phyloP scores from a whole-genome alignment of 306 rosid species.

The Boehmeria nivea region DNA sequence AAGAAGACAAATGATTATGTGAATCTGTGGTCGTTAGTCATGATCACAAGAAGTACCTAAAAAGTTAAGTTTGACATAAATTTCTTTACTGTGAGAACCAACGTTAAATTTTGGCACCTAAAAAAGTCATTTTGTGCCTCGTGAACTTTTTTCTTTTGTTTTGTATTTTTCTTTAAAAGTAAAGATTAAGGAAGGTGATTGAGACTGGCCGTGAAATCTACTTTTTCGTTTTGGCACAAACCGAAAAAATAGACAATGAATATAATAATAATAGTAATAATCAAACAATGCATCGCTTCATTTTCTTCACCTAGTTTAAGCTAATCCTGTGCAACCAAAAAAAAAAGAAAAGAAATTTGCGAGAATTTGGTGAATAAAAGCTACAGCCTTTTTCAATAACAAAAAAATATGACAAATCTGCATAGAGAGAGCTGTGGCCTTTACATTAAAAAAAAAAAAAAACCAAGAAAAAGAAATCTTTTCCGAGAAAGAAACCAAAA shows the following conservation, averaged over 20 bases:
- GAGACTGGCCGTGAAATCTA: slow-evolving; percentile 15
- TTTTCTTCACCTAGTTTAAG: too few species aligned
- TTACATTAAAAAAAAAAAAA: too few species aligned
- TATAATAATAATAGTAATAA: neutral
- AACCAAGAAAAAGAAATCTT: too few species aligned
- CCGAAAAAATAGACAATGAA: slow-evolving; percentile 14
- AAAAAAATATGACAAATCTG: too few species aligned
- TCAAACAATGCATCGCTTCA: neutral
- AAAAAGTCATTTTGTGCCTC: neutral
- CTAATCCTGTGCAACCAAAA: too few species aligned
- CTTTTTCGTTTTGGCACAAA: too few species aligned
- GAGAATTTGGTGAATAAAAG: neutral
- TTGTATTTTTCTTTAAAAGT: neutral
- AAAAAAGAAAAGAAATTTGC: too few species aligned
- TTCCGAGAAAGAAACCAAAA: too few species aligned
- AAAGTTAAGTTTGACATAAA: neutral
- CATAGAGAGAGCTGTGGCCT: too few species aligned
- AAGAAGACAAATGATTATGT: neutral
- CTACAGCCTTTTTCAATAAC: too few species aligned
- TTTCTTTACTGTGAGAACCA: neutral
- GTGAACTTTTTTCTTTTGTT: neutral
- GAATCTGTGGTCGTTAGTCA: neutral
- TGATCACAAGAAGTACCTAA: too few species aligned
- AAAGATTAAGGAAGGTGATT: slow-evolving; percentile 10
- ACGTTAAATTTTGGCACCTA: slow-evolving; percentile 1